Percentiles rank a stretch among this genome's conserved stretches.
These are phyloP conservation scores for Nothophoma quercina DNA, from an alignment of 2,329 filamentous ascomycete species.

Conservation along the genomic window DNA sequence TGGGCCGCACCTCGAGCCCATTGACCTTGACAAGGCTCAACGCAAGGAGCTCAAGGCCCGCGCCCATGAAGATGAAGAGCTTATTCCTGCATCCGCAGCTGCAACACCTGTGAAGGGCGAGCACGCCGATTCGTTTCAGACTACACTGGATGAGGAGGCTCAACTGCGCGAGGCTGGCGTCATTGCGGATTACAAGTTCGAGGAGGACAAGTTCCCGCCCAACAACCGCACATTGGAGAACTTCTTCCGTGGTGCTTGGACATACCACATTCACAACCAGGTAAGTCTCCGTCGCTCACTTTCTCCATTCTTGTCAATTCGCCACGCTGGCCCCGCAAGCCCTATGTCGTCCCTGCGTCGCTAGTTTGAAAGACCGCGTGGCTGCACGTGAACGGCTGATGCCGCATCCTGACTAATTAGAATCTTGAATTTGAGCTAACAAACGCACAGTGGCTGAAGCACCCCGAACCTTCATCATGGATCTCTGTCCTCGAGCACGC, in stretches of 20 bases:
- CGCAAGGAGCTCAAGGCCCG: slow-evolving; percentile 38
- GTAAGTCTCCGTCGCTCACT: slow-evolving; percentile 53
- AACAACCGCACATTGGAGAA: slow-evolving; percentile 64
- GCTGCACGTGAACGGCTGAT: slow-evolving; percentile 2
- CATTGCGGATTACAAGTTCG: slow-evolving; percentile 55
- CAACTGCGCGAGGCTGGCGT: slow-evolving; percentile 52
- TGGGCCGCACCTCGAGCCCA: slow-evolving; percentile 51
- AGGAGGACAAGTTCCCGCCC: slow-evolving; percentile 62
- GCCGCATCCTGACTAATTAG: slow-evolving; percentile 8
- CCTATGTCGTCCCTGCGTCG: not conserved
- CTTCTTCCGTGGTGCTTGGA: slow-evolving; percentile 65
- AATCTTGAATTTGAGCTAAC: slow-evolving; percentile 39
- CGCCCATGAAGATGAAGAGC: slow-evolving; percentile 34
- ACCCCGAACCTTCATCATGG: slow-evolving; percentile 65
- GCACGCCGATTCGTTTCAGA: slow-evolving; percentile 50
- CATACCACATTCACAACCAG: slow-evolving; percentile 66
- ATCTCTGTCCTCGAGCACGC: slow-evolving; percentile 61
- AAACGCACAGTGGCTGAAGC: slow-evolving; percentile 59
- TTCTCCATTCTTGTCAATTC: not conserved
- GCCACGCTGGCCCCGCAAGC: slow-evolving; percentile 1
- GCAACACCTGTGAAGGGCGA: slow-evolving; percentile 30
- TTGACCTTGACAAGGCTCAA: slow-evolving; percentile 40
- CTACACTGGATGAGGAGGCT: slow-evolving; percentile 50
- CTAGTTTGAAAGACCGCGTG: not conserved
- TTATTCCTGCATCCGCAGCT: slow-evolving; percentile 38